Percentiles rank a stretch among this genome's conserved stretches.
These are phyloP conservation scores for Strigomonas culicis DNA, from an alignment of 208 protist species.

Conservation along the genomic window DNA sequence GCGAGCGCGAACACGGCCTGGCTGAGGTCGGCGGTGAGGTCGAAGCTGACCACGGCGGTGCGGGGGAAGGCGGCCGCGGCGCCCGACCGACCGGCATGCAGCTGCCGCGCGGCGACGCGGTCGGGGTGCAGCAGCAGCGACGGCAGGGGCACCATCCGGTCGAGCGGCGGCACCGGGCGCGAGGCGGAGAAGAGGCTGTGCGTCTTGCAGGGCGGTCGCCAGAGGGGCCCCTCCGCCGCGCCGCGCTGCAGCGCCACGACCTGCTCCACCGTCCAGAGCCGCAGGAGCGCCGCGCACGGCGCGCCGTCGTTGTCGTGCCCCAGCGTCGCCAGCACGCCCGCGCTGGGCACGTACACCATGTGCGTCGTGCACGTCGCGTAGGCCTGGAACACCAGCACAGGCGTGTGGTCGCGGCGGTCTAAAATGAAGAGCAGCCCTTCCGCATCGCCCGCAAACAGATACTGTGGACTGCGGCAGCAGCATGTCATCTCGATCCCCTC, in stretches of 20 bases:
- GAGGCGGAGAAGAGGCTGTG: constrained; percentile 34
- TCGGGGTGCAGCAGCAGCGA: constrained; percentile 15
- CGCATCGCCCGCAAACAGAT: constrained; percentile 79
- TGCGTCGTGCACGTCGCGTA: constrained; percentile 77
- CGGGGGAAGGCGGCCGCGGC: background rate
- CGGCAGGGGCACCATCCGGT: constrained; percentile 13
- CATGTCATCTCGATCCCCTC: constrained; percentile 24
- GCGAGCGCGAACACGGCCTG: constrained; percentile 80
- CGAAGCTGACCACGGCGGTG: constrained; percentile 72
- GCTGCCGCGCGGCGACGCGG: too few relatives aligned
- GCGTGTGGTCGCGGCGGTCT: background rate
- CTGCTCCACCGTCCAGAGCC: constrained; percentile 47
- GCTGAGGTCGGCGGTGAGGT: constrained; percentile 78
- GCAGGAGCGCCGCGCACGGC: constrained; percentile 42
- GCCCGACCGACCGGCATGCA: too few relatives aligned
- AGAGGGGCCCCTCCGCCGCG: constrained; percentile 3
- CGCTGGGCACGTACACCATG: constrained; percentile 36
- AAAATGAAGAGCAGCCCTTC: constrained; percentile 31
- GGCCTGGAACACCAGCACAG: constrained; percentile 48
- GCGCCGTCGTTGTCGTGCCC: constrained; percentile 67
- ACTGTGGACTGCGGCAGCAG: constrained; percentile 68
- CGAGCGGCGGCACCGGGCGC: background rate
- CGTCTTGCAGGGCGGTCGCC: constrained; percentile 23
- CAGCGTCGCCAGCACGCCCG: constrained; percentile 70
- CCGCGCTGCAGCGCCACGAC: constrained; percentile 20